These are phyloP conservation scores for Fusarium sp. DNA, from an alignment of 2,329 filamentous ascomycete genomes.

Conservation along the genomic window DNA sequence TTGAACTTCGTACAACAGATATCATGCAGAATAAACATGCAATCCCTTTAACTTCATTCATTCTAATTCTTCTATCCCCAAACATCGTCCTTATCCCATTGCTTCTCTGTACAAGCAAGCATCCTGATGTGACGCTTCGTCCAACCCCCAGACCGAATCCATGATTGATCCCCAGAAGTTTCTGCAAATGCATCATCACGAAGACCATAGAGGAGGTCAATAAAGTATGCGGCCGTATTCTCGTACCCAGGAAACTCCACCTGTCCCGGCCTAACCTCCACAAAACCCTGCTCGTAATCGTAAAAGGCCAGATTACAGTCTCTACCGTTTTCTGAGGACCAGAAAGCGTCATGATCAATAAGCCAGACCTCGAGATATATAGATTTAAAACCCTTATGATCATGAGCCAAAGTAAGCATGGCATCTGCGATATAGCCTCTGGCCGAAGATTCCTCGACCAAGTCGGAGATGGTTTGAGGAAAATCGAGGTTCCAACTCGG, in stretches of 20 bases:
- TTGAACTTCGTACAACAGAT: not conserved
- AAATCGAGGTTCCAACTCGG: not conserved
- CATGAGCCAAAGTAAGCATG: not conserved
- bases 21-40: not conserved
- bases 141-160: not conserved
- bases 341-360: not conserved
- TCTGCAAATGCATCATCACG: not conserved
- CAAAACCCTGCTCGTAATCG: not conserved
- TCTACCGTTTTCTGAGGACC: not conserved
- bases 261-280: not conserved
- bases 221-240: not conserved
- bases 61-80: not conserved
- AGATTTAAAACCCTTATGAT: not conserved
- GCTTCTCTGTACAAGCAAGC: not conserved
- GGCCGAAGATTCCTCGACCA: not conserved
- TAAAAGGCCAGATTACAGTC: not conserved
- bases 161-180: not conserved
- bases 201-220: not conserved
- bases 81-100: not conserved
- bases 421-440: not conserved
- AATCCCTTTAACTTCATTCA: not conserved
- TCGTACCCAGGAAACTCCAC: not conserved
- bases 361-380: not conserved
- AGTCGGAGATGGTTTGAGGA: not conserved
- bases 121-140: not conserved